A percentile compares a stretch with the other conserved stretches of the same genome.
phyloP scores from a whole-genome alignment of 768 basidiomycete genomes.

The Leucosporidium creatinivorum region DNA sequence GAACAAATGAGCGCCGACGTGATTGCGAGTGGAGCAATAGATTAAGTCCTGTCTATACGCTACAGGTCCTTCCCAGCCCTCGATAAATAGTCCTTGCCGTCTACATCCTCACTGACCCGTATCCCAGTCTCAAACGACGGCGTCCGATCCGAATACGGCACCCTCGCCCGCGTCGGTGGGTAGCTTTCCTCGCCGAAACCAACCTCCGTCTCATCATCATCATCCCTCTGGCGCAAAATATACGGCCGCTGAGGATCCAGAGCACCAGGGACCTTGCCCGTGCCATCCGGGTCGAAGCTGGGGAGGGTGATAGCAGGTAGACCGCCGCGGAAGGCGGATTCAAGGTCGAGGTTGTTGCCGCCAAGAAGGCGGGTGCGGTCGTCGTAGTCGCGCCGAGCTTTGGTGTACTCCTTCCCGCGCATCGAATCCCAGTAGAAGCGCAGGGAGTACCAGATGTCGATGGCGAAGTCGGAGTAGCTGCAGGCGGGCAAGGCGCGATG shows the following conservation, averaged over 20 bases:
- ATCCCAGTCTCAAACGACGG: too few species aligned
- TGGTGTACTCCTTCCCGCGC: neutral
- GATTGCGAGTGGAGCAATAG: too few species aligned
- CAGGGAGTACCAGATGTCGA: neutral
- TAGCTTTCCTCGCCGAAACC: too few species aligned
- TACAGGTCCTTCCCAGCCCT: too few species aligned
- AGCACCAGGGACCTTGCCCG: neutral
- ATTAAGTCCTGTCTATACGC: too few species aligned
- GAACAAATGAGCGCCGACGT: too few species aligned
- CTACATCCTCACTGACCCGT: too few species aligned
- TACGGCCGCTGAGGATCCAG: neutral
- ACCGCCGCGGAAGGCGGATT: neutral
- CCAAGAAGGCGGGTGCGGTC: neutral
- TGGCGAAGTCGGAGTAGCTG: conserved; percentile 1
- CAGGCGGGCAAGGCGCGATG: neutral
- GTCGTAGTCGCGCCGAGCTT: neutral
- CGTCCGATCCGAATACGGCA: too few species aligned
- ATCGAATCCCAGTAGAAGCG: neutral
- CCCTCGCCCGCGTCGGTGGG: too few species aligned
- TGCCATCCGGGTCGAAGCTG: neutral
- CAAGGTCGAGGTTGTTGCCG: neutral
- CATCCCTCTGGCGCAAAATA: neutral
- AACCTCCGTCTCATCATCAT: too few species aligned
- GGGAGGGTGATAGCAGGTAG: too few species aligned
- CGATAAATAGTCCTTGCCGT: too few species aligned